Conservation (phyloP, 257 asterid species). For the Jasminum sambac region DNA sequence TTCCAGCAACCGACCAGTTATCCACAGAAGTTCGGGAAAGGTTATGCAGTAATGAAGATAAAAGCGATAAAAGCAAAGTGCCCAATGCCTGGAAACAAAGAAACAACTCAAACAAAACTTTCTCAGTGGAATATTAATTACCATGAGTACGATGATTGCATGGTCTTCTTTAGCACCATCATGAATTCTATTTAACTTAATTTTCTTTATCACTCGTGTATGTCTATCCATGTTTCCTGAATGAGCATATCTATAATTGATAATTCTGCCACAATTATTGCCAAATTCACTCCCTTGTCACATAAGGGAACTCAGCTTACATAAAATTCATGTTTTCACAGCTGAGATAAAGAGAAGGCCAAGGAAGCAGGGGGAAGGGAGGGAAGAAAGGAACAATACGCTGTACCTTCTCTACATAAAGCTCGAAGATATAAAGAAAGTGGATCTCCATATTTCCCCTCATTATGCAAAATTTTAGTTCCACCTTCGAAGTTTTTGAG, state of each 20-base stretch:
- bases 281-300: not conserved
- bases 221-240: conserved; percentile 15
- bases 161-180: conserved; percentile 9
- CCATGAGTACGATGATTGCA: conserved; percentile 3
- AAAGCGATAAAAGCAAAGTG: not conserved
- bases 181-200: conserved; percentile 13
- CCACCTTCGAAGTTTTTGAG: conserved; percentile 82
- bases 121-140: not conserved
- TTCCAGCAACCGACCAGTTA: not conserved
- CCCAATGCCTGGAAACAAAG: not conserved
- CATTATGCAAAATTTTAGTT: conserved; percentile 57
- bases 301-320: conserved; percentile 12
- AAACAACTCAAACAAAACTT: not conserved
- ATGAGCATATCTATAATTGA: conserved; percentile 1
- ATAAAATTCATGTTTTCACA: conserved; percentile 1
- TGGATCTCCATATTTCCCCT: conserved; percentile 93
- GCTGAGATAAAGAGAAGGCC: not conserved
- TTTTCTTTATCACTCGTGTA: conserved; percentile 8
- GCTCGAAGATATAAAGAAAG: conserved; percentile 95
- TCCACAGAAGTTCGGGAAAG: not conserved
- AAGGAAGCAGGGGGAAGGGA: not conserved
- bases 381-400: conserved; percentile 10
- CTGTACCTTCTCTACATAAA: conserved; percentile 86
- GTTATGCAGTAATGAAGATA: not conserved
- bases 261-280: not conserved